A percentile compares a stretch with the other conserved stretches of the same genome.
These are phyloP conservation scores for Helianthus annuus DNA, from an alignment of 129 eudicot genomes.

Conservation along the genomic window HanXRQr2.0-SUNRISE NC_035436.2:157849715-157850214, in stretches of 20 bases:
- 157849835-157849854: not conserved
- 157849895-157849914: not conserved
- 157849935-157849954: not conserved
- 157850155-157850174: slow-evolving; percentile 32
- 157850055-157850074: slow-evolving; percentile 39
- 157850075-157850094: slow-evolving; percentile 32
- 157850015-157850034: slow-evolving; percentile 35
- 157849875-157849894: not conserved
- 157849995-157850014: slow-evolving; percentile 24
- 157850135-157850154: slow-evolving; percentile 15
- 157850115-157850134: slow-evolving; percentile 27
- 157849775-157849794: too few relatives aligned
- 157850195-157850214: slow-evolving; percentile 34
- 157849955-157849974: not conserved
- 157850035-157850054: slow-evolving; percentile 43
- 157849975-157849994: not conserved
- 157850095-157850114: slow-evolving; percentile 38
- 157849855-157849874: not conserved
- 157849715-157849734: too few relatives aligned
- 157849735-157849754: too few relatives aligned
- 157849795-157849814: too few relatives aligned
- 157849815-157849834: too few relatives aligned
- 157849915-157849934: not conserved
- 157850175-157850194: slow-evolving; percentile 42
- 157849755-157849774: too few relatives aligned